Base-by-base conservation (phyloP, 306 rosid genomes). In the Sicyos edulis region DNA sequence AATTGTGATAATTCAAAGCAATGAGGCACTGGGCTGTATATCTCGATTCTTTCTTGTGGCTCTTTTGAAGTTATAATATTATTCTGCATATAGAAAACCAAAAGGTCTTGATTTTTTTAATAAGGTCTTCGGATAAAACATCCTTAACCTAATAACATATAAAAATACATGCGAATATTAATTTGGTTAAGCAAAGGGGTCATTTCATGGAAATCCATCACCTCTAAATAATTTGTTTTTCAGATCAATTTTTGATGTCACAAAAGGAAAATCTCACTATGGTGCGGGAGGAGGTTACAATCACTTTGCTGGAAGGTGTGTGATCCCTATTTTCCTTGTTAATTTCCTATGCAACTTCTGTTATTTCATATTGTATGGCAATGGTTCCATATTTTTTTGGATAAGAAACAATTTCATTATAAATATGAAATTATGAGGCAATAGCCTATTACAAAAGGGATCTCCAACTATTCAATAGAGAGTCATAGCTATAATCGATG, bases 251-350 rank as follows among this genome's bases (percentile, higher is more conserved):
- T 92, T 85, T 74, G 96, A 92, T 82, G 98, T 92, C 60, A 86
- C 93, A 0, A 90, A 92, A 80, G 96, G 98, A 47, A 92, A 88
- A 82, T 82, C 96, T 82, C 96, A 92, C 77, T 92, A 92, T 70
- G 98, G 98, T 60, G 63, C 74, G 66, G 93, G 93, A 79, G 98
- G 98, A 62, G 96, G 96, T 7, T 92, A 92, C 79, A 83, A 79
- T 86, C 98, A 92, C 82, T 92, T 92, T 85, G 61, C 98, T 73
- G 98, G 98, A 90, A 92, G 96, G 98, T 82, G 76, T 72, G 76
- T 22, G 64, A 70, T 54, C 52, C 55, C 52, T 47, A 6, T 9
- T n/a, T 74, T 14, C 50, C 77, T n/a, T 34, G 14, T 26, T 64
- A 5, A 47, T 50, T 47, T 17, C 60, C 54, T 56, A 21, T 47